Evolutionary conservation across 257 asterid genomes (phyloP).

Genomic region (Nicotiana otophora): DNA sequence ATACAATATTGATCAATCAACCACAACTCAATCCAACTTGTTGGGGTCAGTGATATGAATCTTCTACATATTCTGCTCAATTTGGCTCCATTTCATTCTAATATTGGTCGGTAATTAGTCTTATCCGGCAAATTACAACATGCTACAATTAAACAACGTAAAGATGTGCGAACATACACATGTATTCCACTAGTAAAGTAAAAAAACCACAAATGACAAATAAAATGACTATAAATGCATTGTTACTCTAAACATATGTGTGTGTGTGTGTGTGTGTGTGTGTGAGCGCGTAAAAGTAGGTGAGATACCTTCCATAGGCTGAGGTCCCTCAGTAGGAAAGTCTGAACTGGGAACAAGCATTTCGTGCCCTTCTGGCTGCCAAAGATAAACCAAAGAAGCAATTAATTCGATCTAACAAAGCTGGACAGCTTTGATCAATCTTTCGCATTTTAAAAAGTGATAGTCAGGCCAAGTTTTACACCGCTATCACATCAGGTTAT

Average conservation of each 20-base stretch:
- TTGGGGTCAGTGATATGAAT: background rate
- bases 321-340: conserved; percentile 49
- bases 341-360: conserved; percentile 63
- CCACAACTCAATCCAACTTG: background rate
- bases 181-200: background rate
- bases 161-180: background rate
- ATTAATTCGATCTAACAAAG: conserved; percentile 29
- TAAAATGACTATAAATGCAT: background rate
- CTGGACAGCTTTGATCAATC: conserved; percentile 16
- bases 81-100: background rate
- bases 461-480: background rate
- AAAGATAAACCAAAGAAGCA: conserved; percentile 13
- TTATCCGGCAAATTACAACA: background rate
- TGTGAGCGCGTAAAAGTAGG: background rate
- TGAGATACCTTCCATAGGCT: conserved; percentile 67
- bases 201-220: background rate
- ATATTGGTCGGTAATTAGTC: background rate
- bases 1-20: conserved; percentile 2
- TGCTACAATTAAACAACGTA: background rate
- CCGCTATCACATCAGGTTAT: background rate
- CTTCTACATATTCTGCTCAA: background rate
- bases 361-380: conserved; percentile 59
- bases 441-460: background rate
- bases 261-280: background rate
- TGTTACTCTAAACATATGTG: background rate